Evolutionary conservation across 202 grass and related monocot genomes (phyloP).

Genomic region (Schoenoplectus tabernaemontani): DNA sequence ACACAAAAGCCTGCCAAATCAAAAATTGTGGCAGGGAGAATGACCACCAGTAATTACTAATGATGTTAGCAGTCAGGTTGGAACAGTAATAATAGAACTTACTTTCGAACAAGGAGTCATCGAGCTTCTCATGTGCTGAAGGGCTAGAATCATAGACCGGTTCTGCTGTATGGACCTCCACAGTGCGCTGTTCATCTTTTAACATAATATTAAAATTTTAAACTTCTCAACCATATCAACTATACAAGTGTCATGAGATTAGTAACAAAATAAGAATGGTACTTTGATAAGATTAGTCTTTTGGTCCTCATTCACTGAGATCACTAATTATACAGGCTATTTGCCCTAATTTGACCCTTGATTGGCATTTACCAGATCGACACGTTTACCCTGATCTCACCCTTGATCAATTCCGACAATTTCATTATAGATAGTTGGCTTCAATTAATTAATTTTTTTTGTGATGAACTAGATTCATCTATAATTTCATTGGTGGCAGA

Average conservation of each 20-base stretch:
- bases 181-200: constrained; percentile 29
- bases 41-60: not conserved
- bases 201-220: constrained; percentile 27
- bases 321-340: not conserved
- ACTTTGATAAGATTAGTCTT: not conserved
- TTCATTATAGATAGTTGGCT: not conserved
- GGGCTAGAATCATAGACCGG: constrained; percentile 76
- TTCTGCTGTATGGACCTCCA: constrained; percentile 33
- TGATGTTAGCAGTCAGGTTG: not conserved
- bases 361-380: not conserved
- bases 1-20: not conserved
- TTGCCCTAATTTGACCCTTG: not conserved
- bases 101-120: constrained; percentile 38
- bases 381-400: not conserved
- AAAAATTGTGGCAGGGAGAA: not conserved
- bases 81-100: constrained; percentile 4
- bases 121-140: constrained; percentile 40
- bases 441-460: not conserved
- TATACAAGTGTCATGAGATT: not conserved
- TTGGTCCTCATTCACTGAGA: not conserved
- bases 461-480: not conserved
- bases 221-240: not conserved
- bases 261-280: constrained; percentile 5
- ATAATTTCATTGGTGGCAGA: not conserved
- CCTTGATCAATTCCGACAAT: not conserved